Conservation (phyloP, 768 basidiomycete genomes). For the Vararia minispora region DNA sequence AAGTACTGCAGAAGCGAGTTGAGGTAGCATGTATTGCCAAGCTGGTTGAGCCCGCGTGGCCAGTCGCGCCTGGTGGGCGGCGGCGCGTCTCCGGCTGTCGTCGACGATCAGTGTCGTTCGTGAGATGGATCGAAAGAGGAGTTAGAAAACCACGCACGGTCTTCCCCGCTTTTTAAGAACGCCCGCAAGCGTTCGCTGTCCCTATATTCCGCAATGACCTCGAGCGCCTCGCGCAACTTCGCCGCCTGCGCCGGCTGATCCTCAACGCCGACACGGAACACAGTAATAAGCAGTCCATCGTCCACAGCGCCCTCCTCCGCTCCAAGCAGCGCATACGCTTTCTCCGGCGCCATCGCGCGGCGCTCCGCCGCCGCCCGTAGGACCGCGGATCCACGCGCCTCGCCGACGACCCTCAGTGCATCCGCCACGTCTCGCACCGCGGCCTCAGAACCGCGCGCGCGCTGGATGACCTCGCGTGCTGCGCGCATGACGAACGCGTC, state of each 20-base stretch:
- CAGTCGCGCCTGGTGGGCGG: slow-evolving; percentile 47
- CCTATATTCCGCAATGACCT: slow-evolving; percentile 62
- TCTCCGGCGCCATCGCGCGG: slow-evolving; percentile 57
- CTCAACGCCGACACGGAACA: slow-evolving; percentile 60
- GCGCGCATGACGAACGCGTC: slow-evolving; percentile 63
- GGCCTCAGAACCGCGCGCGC: slow-evolving; percentile 42
- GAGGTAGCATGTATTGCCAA: slow-evolving; percentile 82
- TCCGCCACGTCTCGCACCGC: slow-evolving; percentile 40
- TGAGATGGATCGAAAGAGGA: neutral
- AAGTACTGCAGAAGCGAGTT: slow-evolving; percentile 84
- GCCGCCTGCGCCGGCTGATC: slow-evolving; percentile 59
- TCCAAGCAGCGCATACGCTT: slow-evolving; percentile 62
- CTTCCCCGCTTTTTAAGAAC: slow-evolving; percentile 53
- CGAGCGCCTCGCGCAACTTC: slow-evolving; percentile 62
- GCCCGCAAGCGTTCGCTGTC: slow-evolving; percentile 61
- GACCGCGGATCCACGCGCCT: slow-evolving; percentile 40
- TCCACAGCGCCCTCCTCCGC: slow-evolving; percentile 63
- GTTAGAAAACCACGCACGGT: slow-evolving; percentile 45
- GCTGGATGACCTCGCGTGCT: slow-evolving; percentile 47
- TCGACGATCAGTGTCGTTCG: neutral
- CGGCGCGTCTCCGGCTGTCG: slow-evolving; percentile 53
- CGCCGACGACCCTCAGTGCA: slow-evolving; percentile 58
- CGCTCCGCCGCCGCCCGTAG: slow-evolving; percentile 42
- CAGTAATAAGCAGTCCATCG: slow-evolving; percentile 66
- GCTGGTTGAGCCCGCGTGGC: slow-evolving; percentile 80